Evolutionary conservation across 148 eudicot species (phyloP).

Genomic region (Salicornia ramosissima): DNA sequence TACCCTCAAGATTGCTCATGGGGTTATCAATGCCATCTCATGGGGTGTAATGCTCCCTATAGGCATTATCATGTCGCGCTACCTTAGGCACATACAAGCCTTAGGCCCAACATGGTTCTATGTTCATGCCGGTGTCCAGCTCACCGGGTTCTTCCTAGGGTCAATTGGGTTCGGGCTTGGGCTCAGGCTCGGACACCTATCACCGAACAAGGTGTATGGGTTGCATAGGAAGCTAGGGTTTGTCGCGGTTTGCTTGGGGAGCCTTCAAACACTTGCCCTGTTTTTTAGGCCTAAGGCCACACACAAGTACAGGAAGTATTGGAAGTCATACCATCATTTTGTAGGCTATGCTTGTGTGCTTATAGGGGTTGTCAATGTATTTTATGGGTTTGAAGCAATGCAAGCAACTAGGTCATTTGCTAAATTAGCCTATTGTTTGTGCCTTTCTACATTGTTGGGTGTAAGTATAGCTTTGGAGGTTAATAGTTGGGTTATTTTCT

Average conservation of each 20-base stretch:
- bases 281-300: conserved; percentile 87
- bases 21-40: conserved; percentile 61
- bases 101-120: conserved; percentile 87
- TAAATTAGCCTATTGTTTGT: conserved; percentile 66
- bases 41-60: conserved; percentile 83
- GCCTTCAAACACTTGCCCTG: conserved; percentile 74
- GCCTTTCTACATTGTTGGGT: conserved; percentile 69
- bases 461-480: conserved; percentile 80
- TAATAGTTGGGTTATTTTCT: conserved; percentile 87
- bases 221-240: conserved; percentile 70
- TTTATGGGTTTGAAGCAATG: conserved; percentile 85
- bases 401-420: conserved; percentile 60
- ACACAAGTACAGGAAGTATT: conserved; percentile 73
- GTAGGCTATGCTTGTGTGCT: conserved; percentile 91
- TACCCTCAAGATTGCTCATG: conserved; percentile 58
- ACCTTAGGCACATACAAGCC: conserved; percentile 62
- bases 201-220: conserved; percentile 71
- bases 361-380: conserved; percentile 81
- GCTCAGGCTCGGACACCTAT: conserved; percentile 59
- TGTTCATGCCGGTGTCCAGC: conserved; percentile 71
- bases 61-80: conserved; percentile 65
- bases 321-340: conserved; percentile 97
- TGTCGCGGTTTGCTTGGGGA: conserved; percentile 58
- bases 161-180: conserved; percentile 75
- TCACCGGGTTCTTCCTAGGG: conserved; percentile 58